Percentiles rank a stretch among this genome's conserved stretches.
Evolutionary conservation across 352 stramenopile species (phyloP).

Genomic region (Pythium dissotocum): DNA sequence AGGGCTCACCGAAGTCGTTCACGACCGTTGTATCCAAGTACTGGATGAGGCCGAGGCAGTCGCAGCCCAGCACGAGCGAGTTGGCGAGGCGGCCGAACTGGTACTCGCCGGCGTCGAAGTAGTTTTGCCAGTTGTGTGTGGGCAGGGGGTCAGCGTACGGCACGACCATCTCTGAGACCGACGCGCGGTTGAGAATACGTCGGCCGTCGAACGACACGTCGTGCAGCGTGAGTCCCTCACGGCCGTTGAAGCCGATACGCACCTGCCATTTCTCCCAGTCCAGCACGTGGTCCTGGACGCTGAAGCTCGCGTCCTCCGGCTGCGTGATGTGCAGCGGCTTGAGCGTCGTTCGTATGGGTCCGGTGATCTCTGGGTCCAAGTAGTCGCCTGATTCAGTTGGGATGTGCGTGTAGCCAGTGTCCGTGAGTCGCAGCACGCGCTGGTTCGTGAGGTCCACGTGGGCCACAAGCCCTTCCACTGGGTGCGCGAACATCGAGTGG

Average conservation of each 20-base stretch:
- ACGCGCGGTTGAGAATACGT: slow-evolving; percentile 64
- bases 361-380: slow-evolving; percentile 39
- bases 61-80: slow-evolving; percentile 77
- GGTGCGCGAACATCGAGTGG: slow-evolving; percentile 54
- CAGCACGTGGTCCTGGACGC: slow-evolving; percentile 63
- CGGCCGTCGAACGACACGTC: slow-evolving; percentile 59
- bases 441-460: slow-evolving; percentile 49
- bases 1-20: slow-evolving; percentile 50
- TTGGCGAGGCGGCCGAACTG: slow-evolving; percentile 77
- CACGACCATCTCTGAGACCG: slow-evolving; percentile 87
- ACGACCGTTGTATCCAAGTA: slow-evolving; percentile 78
- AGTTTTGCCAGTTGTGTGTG: slow-evolving; percentile 80
- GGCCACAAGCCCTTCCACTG: slow-evolving; percentile 46
- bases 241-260: slow-evolving; percentile 78
- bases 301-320: slow-evolving; percentile 73
- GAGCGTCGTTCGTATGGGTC: slow-evolving; percentile 44
- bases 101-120: slow-evolving; percentile 86
- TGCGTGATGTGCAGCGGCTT: slow-evolving; percentile 76
- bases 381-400: slow-evolving; percentile 48
- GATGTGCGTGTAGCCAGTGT: slow-evolving; percentile 50
- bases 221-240: slow-evolving; percentile 78
- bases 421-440: slow-evolving; percentile 39
- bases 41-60: slow-evolving; percentile 84
- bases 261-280: slow-evolving; percentile 84
- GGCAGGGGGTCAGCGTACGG: slow-evolving; percentile 75